Percentiles rank a stretch among this genome's conserved stretches.
Conservation (phyloP, 331 rosid genomes). For the Telfairia occidentalis region DNA sequence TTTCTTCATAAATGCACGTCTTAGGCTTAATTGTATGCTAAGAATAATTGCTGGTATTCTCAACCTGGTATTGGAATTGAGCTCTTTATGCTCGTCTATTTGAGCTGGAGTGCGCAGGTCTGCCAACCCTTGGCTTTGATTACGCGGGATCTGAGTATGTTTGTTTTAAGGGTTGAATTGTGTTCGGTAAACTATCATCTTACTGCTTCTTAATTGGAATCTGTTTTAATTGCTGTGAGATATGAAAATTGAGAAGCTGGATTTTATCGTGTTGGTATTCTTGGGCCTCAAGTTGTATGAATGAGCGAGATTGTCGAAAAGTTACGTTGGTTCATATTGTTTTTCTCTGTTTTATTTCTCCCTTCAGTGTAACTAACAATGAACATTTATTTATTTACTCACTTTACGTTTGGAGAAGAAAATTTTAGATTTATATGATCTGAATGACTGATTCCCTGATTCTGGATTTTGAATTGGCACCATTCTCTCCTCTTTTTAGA, state of each 20-base stretch:
- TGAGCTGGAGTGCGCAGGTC: neutral
- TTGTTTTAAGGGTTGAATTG: neutral
- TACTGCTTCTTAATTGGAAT: too few species aligned
- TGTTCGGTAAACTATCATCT: neutral
- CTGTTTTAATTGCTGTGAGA: neutral
- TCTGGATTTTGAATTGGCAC: neutral
- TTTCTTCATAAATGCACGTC: neutral
- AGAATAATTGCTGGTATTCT: neutral
- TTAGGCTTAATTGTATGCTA: neutral
- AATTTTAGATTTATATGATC: neutral
- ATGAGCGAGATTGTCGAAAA: too few species aligned
- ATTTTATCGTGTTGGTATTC: neutral
- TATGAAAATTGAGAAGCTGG: neutral
- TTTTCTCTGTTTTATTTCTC: neutral
- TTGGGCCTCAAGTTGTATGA: neutral
- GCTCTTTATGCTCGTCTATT: neutral
- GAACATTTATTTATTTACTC: neutral
- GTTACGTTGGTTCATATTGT: too few species aligned
- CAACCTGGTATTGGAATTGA: neutral
- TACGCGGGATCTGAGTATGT: neutral
- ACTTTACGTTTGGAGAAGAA: neutral
- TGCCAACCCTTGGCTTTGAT: neutral
- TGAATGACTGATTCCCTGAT: neutral
- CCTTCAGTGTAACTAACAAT: neutral
- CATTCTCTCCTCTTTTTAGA: conserved; percentile 29